Base-by-base conservation (phyloP, 441 rosid genomes). In the Eruca vesicaria region DNA sequence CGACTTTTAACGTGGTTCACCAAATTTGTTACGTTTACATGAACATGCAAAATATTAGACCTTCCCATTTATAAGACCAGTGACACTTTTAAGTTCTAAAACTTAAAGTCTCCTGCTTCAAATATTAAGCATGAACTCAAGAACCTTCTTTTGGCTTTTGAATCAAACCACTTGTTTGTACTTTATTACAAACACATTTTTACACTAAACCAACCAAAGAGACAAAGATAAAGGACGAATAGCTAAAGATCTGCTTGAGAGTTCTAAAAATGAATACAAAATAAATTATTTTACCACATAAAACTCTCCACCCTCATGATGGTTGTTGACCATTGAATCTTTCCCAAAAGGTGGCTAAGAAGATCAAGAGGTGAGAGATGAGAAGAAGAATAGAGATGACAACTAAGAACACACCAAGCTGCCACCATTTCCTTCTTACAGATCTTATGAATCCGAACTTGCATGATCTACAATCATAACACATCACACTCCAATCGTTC, bases 351-450 rank as follows among this genome's bases (percentile, higher is more conserved):
- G 86, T 75, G 9, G 81, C 83, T 58, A 87, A 11, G 71, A 92
- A 92, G 19, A 92, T 45, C 14, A 81, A 57, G 31, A 87, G 28
- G 45, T 90, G 97, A 65, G 84, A 78, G 15, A 79, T 26, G 65
- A 85, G 84, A 77, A 90, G 97, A 29, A 92, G 63, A n/a, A 86
- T 63, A 0, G 89, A 59, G 73, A 89, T 87, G 9, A 86, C 43
- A 32, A 84, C 80, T 15, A 90, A 70, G 66, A 92, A 88, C 43
- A 84, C 19, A 21, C 98, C 98, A 0, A 92, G 85, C 38, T 75
- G 88, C 87, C 82, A 69, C 98, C 98, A 90, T 78, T 88, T 90
- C 83, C 66, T 79, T 38, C 84, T 67, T 65, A 90, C 35, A 2
- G 80, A 73, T 56, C 33, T 79, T 19, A 84, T 35, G 74, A 82